Conservation (phyloP, 805 yeast genomes). For the Komagataella ulmi region DNA sequence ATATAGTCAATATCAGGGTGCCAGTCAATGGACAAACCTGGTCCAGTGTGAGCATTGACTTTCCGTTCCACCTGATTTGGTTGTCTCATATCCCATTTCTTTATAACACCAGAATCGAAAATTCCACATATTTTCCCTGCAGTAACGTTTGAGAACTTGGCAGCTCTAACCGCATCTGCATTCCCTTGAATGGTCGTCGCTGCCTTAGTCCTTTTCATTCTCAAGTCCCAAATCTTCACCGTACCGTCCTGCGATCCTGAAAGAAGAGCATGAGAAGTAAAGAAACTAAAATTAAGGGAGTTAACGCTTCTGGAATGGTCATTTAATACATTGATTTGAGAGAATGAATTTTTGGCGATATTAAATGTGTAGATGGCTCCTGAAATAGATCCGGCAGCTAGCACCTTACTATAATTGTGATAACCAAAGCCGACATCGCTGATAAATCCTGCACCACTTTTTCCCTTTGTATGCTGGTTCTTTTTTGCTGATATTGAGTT, state of each 20-base stretch:
- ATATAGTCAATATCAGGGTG: constrained; percentile 75
- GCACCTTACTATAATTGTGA: constrained; percentile 20
- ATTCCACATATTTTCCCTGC: constrained; percentile 56
- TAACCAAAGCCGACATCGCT: constrained; percentile 30
- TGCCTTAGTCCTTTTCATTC: constrained; percentile 32
- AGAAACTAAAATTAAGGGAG: constrained; percentile 24
- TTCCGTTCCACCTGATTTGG: constrained; percentile 51
- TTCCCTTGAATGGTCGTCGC: constrained; percentile 40
- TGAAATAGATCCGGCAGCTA: constrained; percentile 31
- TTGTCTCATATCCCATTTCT: constrained; percentile 74
- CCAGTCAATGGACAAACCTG: constrained; percentile 81
- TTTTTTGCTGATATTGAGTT: constrained; percentile 9
- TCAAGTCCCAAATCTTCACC: constrained; percentile 63
- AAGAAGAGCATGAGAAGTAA: constrained; percentile 25
- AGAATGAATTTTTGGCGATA: constrained; percentile 14
- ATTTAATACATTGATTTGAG: constrained; percentile 14
- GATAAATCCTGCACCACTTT: constrained; percentile 20
- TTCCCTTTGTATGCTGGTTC: constrained; percentile 16
- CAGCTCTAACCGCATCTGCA: constrained; percentile 56
- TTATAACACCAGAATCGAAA: constrained; percentile 82
- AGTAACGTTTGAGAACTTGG: constrained; percentile 39
- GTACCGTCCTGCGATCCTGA: constrained; percentile 77
- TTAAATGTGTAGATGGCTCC: constrained; percentile 28
- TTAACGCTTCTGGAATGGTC: constrained; percentile 36
- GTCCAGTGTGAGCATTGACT: constrained; percentile 83